Evolutionary conservation across 2,329 filamentous ascomycete genomes (phyloP).

Genomic region (Chrysosphaeria jannelii): DNA sequence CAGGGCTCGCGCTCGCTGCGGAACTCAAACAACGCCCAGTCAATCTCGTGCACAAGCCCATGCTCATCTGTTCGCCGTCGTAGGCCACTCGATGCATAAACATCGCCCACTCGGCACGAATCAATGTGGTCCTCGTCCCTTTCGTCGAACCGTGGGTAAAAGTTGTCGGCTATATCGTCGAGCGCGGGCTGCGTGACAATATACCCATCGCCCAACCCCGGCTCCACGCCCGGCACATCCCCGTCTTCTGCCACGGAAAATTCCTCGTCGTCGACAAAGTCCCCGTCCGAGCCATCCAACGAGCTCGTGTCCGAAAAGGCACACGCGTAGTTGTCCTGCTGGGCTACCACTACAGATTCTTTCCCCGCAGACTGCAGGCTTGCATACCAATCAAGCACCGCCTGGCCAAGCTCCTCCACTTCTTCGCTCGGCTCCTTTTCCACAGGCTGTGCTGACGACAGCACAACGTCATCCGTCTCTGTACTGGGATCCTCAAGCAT

Average conservation of each 20-base stretch:
- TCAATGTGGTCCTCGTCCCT: constrained; percentile 60
- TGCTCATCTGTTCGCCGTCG: constrained; percentile 39
- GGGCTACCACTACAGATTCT: constrained; percentile 11
- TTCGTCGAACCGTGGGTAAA: constrained; percentile 42
- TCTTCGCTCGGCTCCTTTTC: constrained; percentile 6
- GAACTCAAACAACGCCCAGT: constrained; percentile 80
- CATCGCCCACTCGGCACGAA: constrained; percentile 49
- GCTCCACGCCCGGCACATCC: constrained; percentile 50
- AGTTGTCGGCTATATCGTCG: constrained; percentile 57
- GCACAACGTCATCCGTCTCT: neutral
- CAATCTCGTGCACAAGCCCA: constrained; percentile 63
- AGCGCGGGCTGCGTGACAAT: constrained; percentile 75
- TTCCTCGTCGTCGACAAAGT: constrained; percentile 17
- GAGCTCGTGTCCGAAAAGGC: constrained; percentile 33
- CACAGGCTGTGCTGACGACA: constrained; percentile 4
- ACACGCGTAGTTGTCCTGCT: constrained; percentile 23
- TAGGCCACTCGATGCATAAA: constrained; percentile 77
- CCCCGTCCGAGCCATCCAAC: constrained; percentile 16
- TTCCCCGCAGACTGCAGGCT: constrained; percentile 9
- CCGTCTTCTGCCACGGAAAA: constrained; percentile 19
- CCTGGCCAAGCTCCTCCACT: constrained; percentile 7
- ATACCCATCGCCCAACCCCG: constrained; percentile 45
- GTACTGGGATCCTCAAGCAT: constrained; percentile 44
- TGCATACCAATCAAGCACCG: constrained; percentile 13
- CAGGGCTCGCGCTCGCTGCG: constrained; percentile 36